A percentile compares a stretch with the other conserved stretches of the same genome.
These are phyloP conservation scores for Solanum neorickii DNA, from an alignment of 257 asterid genomes.

Conservation along the genomic window DNA sequence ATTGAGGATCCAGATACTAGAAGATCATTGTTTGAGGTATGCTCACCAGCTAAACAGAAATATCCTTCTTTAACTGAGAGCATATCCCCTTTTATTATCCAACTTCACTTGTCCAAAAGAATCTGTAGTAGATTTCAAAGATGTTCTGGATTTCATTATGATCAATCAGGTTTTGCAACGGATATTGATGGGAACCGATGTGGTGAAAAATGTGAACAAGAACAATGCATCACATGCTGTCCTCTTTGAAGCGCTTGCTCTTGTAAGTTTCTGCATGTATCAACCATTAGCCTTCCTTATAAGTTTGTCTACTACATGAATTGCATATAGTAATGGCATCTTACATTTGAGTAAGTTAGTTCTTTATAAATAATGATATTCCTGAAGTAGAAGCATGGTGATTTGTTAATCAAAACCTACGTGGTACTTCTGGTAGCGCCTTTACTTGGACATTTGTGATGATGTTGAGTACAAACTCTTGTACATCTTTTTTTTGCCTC, in stretches of 20 bases:
- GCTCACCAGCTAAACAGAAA: background rate
- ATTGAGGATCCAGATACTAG: slow-evolving; percentile 95
- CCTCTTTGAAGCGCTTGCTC: slow-evolving; percentile 98
- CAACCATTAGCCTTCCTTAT: background rate
- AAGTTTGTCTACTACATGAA: background rate
- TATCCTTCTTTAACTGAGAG: background rate
- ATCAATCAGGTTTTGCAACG: slow-evolving; percentile 76
- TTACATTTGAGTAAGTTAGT: background rate
- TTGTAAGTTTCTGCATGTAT: slow-evolving; percentile 36
- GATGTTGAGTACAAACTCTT: background rate
- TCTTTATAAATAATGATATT: background rate
- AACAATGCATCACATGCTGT: slow-evolving; percentile 99
- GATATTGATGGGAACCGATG: slow-evolving; percentile 98
- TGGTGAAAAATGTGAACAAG: slow-evolving; percentile 98
- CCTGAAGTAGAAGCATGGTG: background rate
- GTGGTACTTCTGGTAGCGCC: background rate
- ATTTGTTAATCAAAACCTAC: background rate
- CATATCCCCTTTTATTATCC: background rate
- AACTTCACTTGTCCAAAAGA: background rate
- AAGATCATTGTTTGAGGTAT: slow-evolving; percentile 94
- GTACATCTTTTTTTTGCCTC: background rate
- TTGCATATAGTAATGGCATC: background rate
- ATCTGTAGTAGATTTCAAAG: background rate
- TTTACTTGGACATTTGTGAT: background rate
- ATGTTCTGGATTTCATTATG: background rate